Conservation (phyloP, 331 rosid species). For the Malus hybrid region DNA sequence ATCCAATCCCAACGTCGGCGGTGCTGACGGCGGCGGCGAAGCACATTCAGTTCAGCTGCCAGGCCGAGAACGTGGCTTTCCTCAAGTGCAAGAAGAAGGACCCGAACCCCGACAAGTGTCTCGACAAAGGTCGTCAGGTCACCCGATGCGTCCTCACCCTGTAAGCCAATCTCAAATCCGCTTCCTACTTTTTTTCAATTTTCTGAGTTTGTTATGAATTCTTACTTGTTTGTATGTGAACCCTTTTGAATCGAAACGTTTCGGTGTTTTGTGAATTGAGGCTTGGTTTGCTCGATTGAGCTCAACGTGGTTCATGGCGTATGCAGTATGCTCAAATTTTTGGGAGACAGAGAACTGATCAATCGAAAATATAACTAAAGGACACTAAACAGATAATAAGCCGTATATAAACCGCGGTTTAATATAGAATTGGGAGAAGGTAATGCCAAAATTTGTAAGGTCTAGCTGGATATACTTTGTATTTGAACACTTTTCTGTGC, state of each 20-base stretch:
- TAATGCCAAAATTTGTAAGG: background rate
- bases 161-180: slow-evolving; percentile 26
- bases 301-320: background rate
- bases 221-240: background rate
- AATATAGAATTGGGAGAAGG: background rate
- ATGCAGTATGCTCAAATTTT: background rate
- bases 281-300: background rate
- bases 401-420: background rate
- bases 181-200: background rate
- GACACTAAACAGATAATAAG: background rate
- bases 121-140: slow-evolving; percentile 81
- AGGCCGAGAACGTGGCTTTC: slow-evolving; percentile 73
- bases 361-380: background rate
- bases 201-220: background rate
- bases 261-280: background rate
- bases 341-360: too few relatives aligned
- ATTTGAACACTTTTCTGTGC: background rate
- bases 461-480: background rate
- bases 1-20: slow-evolving; percentile 90
- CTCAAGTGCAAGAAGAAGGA: slow-evolving; percentile 91
- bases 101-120: slow-evolving; percentile 88
- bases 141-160: slow-evolving; percentile 89
- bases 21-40: slow-evolving; percentile 86
- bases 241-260: background rate
- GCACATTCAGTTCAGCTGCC: slow-evolving; percentile 76